Base-by-base conservation (phyloP, 2,329 filamentous ascomycete genomes). In the Dothiorella sarmentorum region DNA sequence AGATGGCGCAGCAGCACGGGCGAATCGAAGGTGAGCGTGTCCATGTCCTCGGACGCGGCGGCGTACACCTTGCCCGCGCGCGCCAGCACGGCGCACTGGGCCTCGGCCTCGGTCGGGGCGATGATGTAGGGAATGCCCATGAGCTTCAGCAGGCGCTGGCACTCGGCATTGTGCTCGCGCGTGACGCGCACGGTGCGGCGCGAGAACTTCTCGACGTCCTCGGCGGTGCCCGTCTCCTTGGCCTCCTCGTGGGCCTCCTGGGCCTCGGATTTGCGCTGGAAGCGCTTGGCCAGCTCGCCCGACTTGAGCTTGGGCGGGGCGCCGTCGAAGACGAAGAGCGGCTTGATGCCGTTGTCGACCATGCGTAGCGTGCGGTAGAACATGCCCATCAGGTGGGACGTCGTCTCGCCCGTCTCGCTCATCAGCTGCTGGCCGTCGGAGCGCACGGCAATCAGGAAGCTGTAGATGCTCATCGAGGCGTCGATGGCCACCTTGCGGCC, bases 301-400 rank as follows among this genome's bases (percentile, higher is more conserved):
- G 91, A 96, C 78, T 99, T 99, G 71, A 99, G 86, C 74, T 97
- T 97, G 0, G 94, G 94, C 17, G 94, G 94, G 9, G 92, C 91
- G 60, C 94, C 94, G 67, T 99, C 94, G 72, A 99, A 99, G 60
- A 99, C 93, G 74, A 96, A 99, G 65, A 99, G 84, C 1, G 94
- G 94, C 73, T 99, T 99, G 79, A 99, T 97, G 60, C 94, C 94
- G 68, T 97, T 97, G 76, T 99, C 94, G 69, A 97, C 90, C 78
- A 99, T 97, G 67, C 94, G 91, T 6, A 99, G 82, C 2, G 94
- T 99, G 67, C 94, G 92, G 80, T 99, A 99, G 80, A 99, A 99
- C 86, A 99, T 93, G 70, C 94, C 94, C 92, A 99, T 97, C 15
- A 99, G 80, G 73, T 99, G 94, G 17, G 94, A 99, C 0, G 94